Evolutionary conservation across 78 protist species (phyloP).

Genomic region (Isochrysis galbana): DNA sequence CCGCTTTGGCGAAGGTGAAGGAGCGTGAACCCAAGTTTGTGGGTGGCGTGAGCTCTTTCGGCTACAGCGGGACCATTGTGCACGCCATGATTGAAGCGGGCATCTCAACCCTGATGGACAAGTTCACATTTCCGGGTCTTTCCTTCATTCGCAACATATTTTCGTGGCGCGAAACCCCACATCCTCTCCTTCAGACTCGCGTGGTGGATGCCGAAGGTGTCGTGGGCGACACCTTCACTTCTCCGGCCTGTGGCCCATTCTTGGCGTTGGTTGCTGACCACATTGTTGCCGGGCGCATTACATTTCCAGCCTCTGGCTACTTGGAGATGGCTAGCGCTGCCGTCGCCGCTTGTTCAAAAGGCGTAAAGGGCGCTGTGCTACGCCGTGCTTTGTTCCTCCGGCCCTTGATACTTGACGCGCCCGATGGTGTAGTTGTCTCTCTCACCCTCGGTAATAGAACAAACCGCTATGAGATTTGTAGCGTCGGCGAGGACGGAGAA

Average conservation of each 20-base stretch:
- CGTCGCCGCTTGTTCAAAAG: background rate
- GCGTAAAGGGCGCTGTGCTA: background rate
- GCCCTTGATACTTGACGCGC: background rate
- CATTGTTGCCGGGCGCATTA: background rate
- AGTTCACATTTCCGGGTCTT: background rate
- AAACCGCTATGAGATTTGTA: background rate
- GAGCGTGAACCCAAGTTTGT: background rate
- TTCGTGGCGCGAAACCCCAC: background rate
- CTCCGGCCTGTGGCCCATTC: background rate
- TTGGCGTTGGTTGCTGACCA: background rate
- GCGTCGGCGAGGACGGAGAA: background rate
- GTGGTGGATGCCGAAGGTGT: background rate
- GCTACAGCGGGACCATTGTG: constrained; percentile 12
- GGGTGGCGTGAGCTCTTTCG: constrained; percentile 10
- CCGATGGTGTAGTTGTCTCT: background rate
- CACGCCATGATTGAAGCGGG: background rate
- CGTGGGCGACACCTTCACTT: background rate
- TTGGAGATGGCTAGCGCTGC: background rate
- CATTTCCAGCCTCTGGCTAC: background rate
- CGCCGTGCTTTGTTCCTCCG: background rate
- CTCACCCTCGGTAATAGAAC: background rate
- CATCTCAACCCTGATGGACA: background rate
- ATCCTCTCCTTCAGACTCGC: background rate
- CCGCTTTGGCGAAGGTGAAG: background rate
- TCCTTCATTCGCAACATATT: background rate